These are phyloP conservation scores for Aspergillus transmontanensis DNA, from an alignment of 2,329 filamentous ascomycete species.

Conservation along the genomic window DNA sequence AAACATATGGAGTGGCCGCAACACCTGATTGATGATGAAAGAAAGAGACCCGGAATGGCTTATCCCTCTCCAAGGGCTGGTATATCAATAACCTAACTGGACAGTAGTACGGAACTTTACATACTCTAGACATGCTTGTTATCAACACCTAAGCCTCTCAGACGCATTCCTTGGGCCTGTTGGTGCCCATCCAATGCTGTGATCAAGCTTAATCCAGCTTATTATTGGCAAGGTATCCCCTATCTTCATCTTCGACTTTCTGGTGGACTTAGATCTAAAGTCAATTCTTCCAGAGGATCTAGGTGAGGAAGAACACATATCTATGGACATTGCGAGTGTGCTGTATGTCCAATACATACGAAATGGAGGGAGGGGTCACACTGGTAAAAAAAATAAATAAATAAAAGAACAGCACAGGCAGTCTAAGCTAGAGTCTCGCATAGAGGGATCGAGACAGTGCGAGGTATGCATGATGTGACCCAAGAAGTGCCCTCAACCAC, in stretches of 20 bases:
- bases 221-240: conserved; percentile 8
- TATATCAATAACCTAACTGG: background rate
- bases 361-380: background rate
- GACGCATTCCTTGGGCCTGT: conserved; percentile 5
- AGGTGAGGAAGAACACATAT: background rate
- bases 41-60: background rate
- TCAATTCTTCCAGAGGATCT: background rate
- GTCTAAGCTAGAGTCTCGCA: background rate
- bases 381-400: background rate
- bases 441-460: conserved; percentile 1
- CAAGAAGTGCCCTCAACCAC: conserved; percentile 8
- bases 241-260: background rate
- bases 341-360: background rate
- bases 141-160: conserved; percentile 12
- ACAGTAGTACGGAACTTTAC: conserved; percentile 13
- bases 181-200: conserved; percentile 11
- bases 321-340: background rate
- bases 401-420: background rate
- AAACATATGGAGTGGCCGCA: background rate
- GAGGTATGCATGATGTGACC: conserved; percentile 20
- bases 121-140: conserved; percentile 12
- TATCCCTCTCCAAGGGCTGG: background rate
- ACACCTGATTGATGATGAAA: background rate
- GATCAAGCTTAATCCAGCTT: conserved; percentile 7
- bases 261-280: conserved; percentile 1